Evolutionary conservation across 1,284 basidiomycete genomes (phyloP).

Genomic region (Boletus mariae): DNA sequence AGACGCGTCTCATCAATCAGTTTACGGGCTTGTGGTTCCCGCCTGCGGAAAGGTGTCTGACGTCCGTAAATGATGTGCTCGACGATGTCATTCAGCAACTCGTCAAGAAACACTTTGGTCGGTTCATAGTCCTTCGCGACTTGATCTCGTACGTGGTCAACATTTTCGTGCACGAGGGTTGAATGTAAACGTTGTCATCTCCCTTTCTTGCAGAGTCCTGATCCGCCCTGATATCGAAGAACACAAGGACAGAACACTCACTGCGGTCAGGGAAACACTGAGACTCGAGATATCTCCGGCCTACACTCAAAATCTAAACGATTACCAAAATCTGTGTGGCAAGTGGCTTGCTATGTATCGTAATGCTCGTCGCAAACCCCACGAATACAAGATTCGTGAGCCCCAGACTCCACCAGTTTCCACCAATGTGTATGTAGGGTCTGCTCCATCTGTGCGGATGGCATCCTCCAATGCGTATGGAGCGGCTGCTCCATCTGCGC

Average conservation of each 20-base stretch:
- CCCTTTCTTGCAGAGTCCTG: slow-evolving; percentile 14
- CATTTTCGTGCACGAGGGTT: not conserved
- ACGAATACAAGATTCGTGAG: not conserved
- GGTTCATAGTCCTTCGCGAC: slow-evolving; percentile 29
- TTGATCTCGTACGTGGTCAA: slow-evolving; percentile 28
- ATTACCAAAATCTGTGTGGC: slow-evolving; percentile 22
- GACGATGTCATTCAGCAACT: slow-evolving; percentile 17
- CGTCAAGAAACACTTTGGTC: slow-evolving; percentile 32
- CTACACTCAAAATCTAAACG: slow-evolving; percentile 34
- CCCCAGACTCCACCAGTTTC: no score
- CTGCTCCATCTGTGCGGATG: no score
- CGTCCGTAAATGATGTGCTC: slow-evolving; percentile 30
- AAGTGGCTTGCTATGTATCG: slow-evolving; percentile 22
- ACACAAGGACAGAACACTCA: slow-evolving; percentile 9
- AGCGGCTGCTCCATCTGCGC: no score
- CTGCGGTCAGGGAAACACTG: slow-evolving; percentile 23
- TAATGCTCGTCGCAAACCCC: slow-evolving; percentile 7
- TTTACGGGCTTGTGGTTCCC: slow-evolving; percentile 40
- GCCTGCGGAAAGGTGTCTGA: slow-evolving; percentile 41
- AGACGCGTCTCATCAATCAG: slow-evolving; percentile 38
- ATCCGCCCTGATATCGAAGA: slow-evolving; percentile 23
- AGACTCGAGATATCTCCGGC: slow-evolving; percentile 26
- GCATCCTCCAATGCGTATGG: no score
- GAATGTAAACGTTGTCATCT: not conserved
- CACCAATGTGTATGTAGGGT: no score